These are phyloP conservation scores for Penicillium verhagenii DNA, from an alignment of 495 filamentous ascomycete genomes.

Conservation along the genomic window DNA sequence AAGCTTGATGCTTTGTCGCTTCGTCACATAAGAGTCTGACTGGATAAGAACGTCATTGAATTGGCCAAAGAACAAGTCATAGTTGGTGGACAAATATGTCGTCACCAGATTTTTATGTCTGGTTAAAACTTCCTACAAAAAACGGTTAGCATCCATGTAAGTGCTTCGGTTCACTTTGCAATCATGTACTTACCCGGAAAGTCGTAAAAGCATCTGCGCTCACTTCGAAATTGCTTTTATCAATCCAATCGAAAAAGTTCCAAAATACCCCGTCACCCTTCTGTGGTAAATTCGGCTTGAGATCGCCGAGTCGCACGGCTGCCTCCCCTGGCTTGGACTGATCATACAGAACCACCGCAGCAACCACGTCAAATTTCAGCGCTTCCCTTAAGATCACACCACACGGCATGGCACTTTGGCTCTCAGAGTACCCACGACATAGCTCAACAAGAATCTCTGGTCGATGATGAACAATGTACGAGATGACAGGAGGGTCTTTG, in stretches of 20 bases:
- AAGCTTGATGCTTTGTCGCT: slow-evolving; percentile 96
- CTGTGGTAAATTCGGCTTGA: slow-evolving; percentile 65
- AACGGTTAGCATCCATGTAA: background rate
- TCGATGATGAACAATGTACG: slow-evolving; percentile 77
- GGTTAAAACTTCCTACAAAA: slow-evolving; percentile 80
- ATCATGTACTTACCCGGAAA: slow-evolving; percentile 68
- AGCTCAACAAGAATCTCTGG: slow-evolving; percentile 86
- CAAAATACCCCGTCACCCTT: slow-evolving; percentile 85
- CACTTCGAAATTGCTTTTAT: slow-evolving; percentile 91
- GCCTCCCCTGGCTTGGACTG: slow-evolving; percentile 65
- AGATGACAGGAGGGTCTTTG: slow-evolving; percentile 75
- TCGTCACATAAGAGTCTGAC: slow-evolving; percentile 95
- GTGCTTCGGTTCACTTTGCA: background rate
- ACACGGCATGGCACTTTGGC: slow-evolving; percentile 90
- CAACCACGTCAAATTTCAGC: slow-evolving; percentile 84
- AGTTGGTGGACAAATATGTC: slow-evolving; percentile 81
- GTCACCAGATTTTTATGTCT: slow-evolving; percentile 89
- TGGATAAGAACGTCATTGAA: slow-evolving; percentile 89
- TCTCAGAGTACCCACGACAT: slow-evolving; percentile 84
- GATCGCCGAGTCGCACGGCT: slow-evolving; percentile 55
- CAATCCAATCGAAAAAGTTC: slow-evolving; percentile 98
- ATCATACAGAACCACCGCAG: slow-evolving; percentile 88
- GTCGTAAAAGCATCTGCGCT: slow-evolving; percentile 97
- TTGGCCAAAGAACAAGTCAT: slow-evolving; percentile 82
- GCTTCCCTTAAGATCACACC: slow-evolving; percentile 89